Base-by-base conservation (phyloP, 257 asterid species). In the Ajuga chamaepitys region DNA sequence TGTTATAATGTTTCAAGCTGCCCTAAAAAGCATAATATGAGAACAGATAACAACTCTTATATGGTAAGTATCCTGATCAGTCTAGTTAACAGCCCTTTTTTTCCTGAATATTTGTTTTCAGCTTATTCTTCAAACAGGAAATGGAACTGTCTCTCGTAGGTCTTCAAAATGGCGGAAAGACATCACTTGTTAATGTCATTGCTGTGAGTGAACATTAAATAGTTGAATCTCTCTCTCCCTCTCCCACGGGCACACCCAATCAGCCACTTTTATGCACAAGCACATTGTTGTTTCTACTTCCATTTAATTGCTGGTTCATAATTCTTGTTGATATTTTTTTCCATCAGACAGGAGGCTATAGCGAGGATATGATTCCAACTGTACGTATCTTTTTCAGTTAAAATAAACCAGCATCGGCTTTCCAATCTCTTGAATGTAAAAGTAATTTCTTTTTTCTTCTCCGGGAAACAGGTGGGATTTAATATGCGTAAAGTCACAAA, bases 401-500 rank as follows among this genome's bases (percentile, higher is more conserved):
- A 22, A 38, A 12, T 40, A 7, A 17, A 38, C 42, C 41, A 13
- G 17, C 11, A 54, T 26, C 21, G 8, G 14, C 1, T 26, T 42
- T 3, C 34, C 52, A 9, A 16, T 38, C 1, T 61, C 9, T 59
- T 8, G 34, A 35, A 53, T n/a, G 22, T 71, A 21, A 11, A n/a
- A 34, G 16, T 53, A 6, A 16, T 30, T 16, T 44, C 40, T 18
- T 62, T 38, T 38, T 41, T 65, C 55, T 16, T 1, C 11, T 25
- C 71, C 62, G 17, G 17, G 22, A 66, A 22, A 65, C 76, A 89
- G 97, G 98, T 92, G 70, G 97, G 97, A 50, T 92, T 92, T 67
- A 92, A 92, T 70, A 89, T 92, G 98, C 97, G 98, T 9, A 89
- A 92, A 86, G 96, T 92, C n/a, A 92, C 96, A 14, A 92, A 88